These are phyloP conservation scores for Metarhizium anisopliae DNA, from an alignment of 2,329 filamentous ascomycete species.

Conservation along the genomic window DNA sequence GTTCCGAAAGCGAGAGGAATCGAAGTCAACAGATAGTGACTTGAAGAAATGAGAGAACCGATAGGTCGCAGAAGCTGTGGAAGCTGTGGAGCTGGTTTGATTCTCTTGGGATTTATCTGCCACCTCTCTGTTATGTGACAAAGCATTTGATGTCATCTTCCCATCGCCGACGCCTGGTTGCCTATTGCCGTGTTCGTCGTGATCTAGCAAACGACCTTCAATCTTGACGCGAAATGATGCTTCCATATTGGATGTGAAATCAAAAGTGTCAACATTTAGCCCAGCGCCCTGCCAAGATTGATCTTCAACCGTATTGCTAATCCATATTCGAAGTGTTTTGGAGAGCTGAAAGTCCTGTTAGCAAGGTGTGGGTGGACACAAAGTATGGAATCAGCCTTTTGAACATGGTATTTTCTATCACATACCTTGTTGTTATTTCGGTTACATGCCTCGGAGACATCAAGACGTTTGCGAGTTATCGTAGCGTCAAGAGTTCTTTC, in stretches of 20 bases:
- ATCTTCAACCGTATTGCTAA: slow-evolving; percentile 89
- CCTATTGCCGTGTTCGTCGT: slow-evolving; percentile 33
- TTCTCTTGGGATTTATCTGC: slow-evolving; percentile 30
- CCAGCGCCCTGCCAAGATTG: slow-evolving; percentile 80
- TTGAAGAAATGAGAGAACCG: slow-evolving; percentile 76
- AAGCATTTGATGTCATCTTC: background rate
- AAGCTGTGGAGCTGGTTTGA: slow-evolving; percentile 32
- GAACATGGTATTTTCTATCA: background rate
- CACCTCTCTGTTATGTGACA: background rate
- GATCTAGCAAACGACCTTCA: slow-evolving; percentile 74
- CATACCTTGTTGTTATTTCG: slow-evolving; percentile 58
- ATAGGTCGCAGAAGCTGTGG: slow-evolving; percentile 15
- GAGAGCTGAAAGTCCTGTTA: slow-evolving; percentile 44
- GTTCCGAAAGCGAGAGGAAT: slow-evolving; percentile 50
- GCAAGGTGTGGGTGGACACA: background rate
- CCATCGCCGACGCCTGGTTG: background rate
- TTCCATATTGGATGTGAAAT: slow-evolving; percentile 68
- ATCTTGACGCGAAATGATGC: slow-evolving; percentile 87
- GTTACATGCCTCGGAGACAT: slow-evolving; percentile 41
- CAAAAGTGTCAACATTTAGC: slow-evolving; percentile 66
- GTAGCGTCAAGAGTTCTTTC: slow-evolving; percentile 85
- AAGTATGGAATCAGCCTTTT: background rate
- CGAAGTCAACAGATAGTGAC: slow-evolving; percentile 65
- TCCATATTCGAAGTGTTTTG: slow-evolving; percentile 84
- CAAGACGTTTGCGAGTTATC: slow-evolving; percentile 88